Base-by-base conservation (phyloP, 768 basidiomycete species). In the Mycena galericulata region DNA sequence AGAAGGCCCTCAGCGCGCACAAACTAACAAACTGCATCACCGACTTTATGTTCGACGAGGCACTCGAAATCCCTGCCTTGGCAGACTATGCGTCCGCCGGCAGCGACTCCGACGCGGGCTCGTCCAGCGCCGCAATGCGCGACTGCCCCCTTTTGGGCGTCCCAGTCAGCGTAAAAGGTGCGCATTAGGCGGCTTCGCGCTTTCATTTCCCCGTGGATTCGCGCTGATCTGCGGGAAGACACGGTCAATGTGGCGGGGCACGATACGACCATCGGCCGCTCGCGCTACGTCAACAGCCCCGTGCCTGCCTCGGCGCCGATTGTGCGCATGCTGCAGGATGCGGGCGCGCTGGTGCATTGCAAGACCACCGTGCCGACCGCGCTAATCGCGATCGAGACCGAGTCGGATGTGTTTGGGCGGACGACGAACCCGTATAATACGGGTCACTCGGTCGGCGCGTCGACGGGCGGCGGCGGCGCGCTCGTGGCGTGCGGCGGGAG, bases 361-460 rank as follows among this genome's bases (percentile, higher is more conserved):
- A 92, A 92, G 76, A 92, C 90, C n/a, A 89, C 88, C 50, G 76
- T 89, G 9, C 90, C 89, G 0, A 81, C 84, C 54, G 89, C 87
- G 0, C 83, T 90, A 36, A 79, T 90, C 54, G 87, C 87, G n/a
- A 86, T 87, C 55, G 89, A 89, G 70, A 84, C 87, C 5, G 65
- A 76, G 24, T 88, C 88, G 36, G 87, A 89, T 68, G 78, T 90
- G 1, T 92, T 88, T 71, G 90, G 90, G 1, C 78, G 78, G 57
- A 87, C 89, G 1, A 84, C 81, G 30, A 92, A 92, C 72, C 90
- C 90, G 0, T 85, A 90, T 76, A 89, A 88, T 57, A 73, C 73
- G 20, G 82, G 81, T 0, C 83, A 89, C 68, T 80, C 84, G 14
- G 83, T 88, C 6, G 91, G 91, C n/a, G 91, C 91, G 7, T 91